These are phyloP conservation scores for Sporothrix luriei DNA, from an alignment of 2,329 filamentous ascomycete species.

Conservation along the genomic window DNA sequence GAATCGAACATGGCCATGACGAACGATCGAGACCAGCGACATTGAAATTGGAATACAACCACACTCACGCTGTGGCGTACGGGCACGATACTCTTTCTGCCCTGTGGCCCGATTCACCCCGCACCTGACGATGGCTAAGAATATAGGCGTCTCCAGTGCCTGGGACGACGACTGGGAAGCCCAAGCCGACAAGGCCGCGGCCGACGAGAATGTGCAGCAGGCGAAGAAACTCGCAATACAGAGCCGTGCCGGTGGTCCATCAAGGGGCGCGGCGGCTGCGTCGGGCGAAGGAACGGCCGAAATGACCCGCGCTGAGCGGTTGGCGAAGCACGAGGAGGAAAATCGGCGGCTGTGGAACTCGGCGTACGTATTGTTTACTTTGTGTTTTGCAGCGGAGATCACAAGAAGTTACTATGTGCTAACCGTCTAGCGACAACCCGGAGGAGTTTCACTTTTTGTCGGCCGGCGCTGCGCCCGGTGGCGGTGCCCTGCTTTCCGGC, in stretches of 20 bases:
- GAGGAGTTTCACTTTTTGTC: constrained; percentile 74
- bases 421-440: constrained; percentile 64
- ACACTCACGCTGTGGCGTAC: neutral
- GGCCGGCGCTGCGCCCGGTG: constrained; percentile 36
- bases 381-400: too few relatives aligned
- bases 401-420: neutral
- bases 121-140: constrained; percentile 48
- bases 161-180: constrained; percentile 93
- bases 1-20: neutral
- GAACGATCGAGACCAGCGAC: neutral
- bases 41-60: constrained; percentile 1
- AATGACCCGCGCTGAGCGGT: constrained; percentile 73
- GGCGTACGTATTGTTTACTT: constrained; percentile 56
- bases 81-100: neutral
- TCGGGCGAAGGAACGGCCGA: constrained; percentile 42
- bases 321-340: constrained; percentile 77
- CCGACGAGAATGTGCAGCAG: constrained; percentile 42
- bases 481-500: neutral
- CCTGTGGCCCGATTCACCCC: neutral
- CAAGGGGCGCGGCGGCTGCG: neutral
- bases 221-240: constrained; percentile 4
- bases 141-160: constrained; percentile 64
- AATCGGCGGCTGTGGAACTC: constrained; percentile 88
- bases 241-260: neutral
- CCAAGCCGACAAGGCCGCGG: constrained; percentile 63